Evolutionary conservation across 148 eudicot genomes (phyloP).

Genomic region (Euryodendron excelsum): DNA sequence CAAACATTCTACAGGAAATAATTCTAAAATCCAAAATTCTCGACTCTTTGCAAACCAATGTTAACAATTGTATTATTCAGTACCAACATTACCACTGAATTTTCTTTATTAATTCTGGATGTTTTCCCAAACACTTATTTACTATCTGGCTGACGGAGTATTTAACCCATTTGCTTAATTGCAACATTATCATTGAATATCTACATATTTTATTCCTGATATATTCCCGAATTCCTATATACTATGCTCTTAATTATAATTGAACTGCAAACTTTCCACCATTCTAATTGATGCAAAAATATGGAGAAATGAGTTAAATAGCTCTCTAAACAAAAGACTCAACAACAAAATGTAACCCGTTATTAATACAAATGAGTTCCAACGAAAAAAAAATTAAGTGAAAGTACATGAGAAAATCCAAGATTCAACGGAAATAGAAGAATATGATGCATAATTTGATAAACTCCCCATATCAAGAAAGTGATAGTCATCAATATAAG

Average conservation of each 20-base stretch:
- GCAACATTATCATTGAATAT: not conserved
- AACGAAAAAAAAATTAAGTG: not conserved
- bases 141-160: not conserved
- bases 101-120: no score
- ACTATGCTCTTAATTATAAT: not conserved
- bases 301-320: not conserved
- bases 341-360: not conserved
- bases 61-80: no score
- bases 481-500: not conserved
- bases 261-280: not conserved
- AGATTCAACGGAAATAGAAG: not conserved
- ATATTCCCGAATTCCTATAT: not conserved
- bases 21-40: no score
- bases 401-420: not conserved
- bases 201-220: not conserved
- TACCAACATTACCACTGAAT: no score
- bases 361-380: not conserved
- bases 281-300: not conserved
- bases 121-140: no score
- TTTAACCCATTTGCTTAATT: not conserved
- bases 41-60: no score
- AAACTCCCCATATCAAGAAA: not conserved
- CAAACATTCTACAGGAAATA: no score
- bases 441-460: not conserved
- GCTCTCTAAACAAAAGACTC: no score